Conservation (phyloP, 192 early-diverging fungal species). For the Coemansia biformis region DNA sequence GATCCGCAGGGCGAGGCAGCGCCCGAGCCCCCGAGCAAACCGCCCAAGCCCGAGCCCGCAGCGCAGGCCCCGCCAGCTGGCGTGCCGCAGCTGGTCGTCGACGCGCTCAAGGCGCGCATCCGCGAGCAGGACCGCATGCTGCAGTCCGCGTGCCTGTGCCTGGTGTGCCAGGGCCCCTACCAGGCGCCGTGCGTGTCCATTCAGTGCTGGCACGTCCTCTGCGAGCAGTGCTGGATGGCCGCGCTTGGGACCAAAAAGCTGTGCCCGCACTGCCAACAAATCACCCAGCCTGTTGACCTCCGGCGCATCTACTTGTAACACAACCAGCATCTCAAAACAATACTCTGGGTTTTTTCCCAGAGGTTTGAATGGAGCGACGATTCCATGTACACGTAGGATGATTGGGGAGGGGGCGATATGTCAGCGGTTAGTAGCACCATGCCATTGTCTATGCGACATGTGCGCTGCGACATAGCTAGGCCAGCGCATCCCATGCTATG, state of each 20-base stretch:
- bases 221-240: constrained; percentile 82
- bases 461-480: too few species aligned
- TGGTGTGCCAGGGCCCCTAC: constrained; percentile 76
- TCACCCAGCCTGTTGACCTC: constrained; percentile 75
- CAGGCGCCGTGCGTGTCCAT: constrained; percentile 67
- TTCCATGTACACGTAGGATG: too few species aligned
- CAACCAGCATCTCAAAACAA: too few species aligned
- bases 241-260: constrained; percentile 80
- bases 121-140: constrained; percentile 56
- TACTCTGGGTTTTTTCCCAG: too few species aligned
- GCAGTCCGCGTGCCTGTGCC: constrained; percentile 57
- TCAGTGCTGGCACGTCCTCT: constrained; percentile 90
- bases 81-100: constrained; percentile 64
- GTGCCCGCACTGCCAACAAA: constrained; percentile 86
- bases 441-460: too few species aligned
- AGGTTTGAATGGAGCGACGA: too few species aligned
- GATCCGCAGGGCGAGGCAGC: constrained; percentile 27
- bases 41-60: not conserved
- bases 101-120: constrained; percentile 68
- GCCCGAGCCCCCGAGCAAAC: not conserved
- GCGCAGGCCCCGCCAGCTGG: too few species aligned
- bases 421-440: too few species aligned
- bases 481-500: too few species aligned
- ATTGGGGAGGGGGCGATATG: too few species aligned
- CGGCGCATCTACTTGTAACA: constrained; percentile 73